phyloP scores from a whole-genome alignment of 139 green algal species.

The Chlorella sp. region DNA sequence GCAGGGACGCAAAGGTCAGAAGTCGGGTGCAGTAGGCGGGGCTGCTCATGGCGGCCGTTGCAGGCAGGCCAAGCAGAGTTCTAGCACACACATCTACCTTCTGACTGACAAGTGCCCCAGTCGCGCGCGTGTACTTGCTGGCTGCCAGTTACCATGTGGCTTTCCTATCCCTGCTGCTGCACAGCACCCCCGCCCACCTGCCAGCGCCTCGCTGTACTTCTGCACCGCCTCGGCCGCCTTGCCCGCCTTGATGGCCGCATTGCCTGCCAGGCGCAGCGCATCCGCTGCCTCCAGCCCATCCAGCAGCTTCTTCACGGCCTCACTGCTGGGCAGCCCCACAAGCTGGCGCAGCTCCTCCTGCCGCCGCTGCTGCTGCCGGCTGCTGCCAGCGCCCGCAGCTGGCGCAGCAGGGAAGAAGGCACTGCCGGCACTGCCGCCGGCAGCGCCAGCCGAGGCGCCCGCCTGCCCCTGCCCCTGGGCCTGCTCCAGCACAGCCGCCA shows the following conservation, averaged over 20 bases:
- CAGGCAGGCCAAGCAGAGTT: not conserved
- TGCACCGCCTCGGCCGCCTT: constrained; percentile 49
- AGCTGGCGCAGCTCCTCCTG: constrained; percentile 12
- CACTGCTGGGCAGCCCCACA: constrained; percentile 23
- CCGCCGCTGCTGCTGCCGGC: constrained; percentile 5
- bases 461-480: constrained; percentile 6
- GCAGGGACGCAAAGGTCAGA: not conserved
- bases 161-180: not conserved
- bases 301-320: constrained; percentile 19
- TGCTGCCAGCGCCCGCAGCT: not conserved
- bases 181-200: not conserved
- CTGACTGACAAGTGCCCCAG: not conserved
- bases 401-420: constrained; percentile 13
- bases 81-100: not conserved
- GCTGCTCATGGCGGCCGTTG: not conserved
- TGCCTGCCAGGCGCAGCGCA: constrained; percentile 65
- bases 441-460: not conserved
- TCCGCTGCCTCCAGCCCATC: constrained; percentile 27
- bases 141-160: too few relatives aligned
- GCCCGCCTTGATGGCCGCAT: constrained; percentile 58
- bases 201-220: constrained; percentile 55
- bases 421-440: not conserved
- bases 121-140: not conserved
- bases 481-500: constrained; percentile 24
- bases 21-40: too few relatives aligned